phyloP scores from a whole-genome alignment of 108 stramenopile genomes.

The Schizochytrium sp. region DNA sequence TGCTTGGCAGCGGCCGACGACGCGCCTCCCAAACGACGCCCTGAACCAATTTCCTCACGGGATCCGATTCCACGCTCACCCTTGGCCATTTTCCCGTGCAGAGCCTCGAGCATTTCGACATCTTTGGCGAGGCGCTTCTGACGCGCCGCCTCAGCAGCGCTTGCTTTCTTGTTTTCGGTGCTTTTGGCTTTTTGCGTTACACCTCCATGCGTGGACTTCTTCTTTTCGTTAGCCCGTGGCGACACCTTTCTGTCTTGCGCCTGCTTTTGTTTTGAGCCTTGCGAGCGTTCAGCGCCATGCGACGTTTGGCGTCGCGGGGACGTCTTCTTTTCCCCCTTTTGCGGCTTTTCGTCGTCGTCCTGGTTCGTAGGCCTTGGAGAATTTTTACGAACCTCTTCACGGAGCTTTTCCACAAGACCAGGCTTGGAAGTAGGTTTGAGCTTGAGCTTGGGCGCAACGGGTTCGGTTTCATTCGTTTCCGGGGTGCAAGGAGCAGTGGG shows the following conservation, averaged over 20 bases:
- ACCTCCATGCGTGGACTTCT: neutral
- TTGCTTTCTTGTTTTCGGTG: neutral
- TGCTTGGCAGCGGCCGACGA: too few relatives aligned
- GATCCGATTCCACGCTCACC: neutral
- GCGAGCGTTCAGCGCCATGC: too few relatives aligned
- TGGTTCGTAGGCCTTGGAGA: neutral
- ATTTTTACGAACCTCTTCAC: neutral
- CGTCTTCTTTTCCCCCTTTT: neutral
- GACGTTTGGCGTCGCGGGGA: neutral
- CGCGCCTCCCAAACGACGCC: neutral
- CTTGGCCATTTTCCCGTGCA: neutral
- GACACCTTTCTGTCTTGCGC: too few relatives aligned
- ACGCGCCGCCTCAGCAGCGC: neutral
- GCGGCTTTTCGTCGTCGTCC: neutral
- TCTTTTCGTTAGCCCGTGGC: neutral
- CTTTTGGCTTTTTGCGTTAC: too few relatives aligned
- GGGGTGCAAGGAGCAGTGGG: neutral
- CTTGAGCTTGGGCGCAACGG: neutral
- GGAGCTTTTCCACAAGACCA: neutral
- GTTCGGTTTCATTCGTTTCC: neutral
- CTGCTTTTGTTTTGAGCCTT: too few relatives aligned
- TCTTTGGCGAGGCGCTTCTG: neutral
- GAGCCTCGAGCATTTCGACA: neutral
- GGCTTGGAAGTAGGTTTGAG: neutral
- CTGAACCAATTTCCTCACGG: neutral